A percentile compares a stretch with the other conserved stretches of the same genome.
Conservation (phyloP, 257 asterid genomes). For the Forsythia viridissima region DNA sequence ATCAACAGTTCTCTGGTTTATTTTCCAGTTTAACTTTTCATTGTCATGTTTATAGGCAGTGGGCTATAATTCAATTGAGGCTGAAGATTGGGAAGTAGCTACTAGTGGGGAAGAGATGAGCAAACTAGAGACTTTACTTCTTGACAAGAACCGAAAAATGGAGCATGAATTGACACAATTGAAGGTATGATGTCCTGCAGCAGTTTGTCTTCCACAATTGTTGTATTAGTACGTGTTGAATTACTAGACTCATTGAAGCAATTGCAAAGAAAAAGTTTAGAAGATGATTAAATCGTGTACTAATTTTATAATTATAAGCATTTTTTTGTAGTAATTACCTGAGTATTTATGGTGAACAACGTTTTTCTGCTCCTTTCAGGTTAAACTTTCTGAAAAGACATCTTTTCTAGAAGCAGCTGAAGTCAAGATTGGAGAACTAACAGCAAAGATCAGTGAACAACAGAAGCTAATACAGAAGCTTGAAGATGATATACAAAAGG, state of each 20-base stretch:
- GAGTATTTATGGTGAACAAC: conserved; percentile 13
- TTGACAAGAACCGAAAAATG: conserved; percentile 97
- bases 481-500: conserved; percentile 96
- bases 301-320: background rate
- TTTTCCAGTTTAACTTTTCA: conserved; percentile 12
- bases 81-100: conserved; percentile 99
- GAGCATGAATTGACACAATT: conserved; percentile 93
- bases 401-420: conserved; percentile 88
- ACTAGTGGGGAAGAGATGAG: conserved; percentile 98
- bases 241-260: conserved; percentile 9
- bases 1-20: background rate
- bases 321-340: background rate
- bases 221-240: background rate
- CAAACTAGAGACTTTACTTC: conserved; percentile 90
- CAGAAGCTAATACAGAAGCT: conserved; percentile 92
- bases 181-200: conserved; percentile 57
- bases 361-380: conserved; percentile 47
- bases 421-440: conserved; percentile 63
- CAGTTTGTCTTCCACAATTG: conserved; percentile 8
- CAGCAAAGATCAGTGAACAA: conserved; percentile 68
- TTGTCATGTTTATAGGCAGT: conserved; percentile 68
- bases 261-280: conserved; percentile 18
- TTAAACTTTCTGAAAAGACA: conserved; percentile 78
- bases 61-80: conserved; percentile 98
- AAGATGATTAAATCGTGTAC: conserved; percentile 1